Evolutionary conservation across 1,139 yeast genomes (phyloP), one percentile per base, ranked within the genome.

Genomic region (Meyerozyma athensensis): DNA sequence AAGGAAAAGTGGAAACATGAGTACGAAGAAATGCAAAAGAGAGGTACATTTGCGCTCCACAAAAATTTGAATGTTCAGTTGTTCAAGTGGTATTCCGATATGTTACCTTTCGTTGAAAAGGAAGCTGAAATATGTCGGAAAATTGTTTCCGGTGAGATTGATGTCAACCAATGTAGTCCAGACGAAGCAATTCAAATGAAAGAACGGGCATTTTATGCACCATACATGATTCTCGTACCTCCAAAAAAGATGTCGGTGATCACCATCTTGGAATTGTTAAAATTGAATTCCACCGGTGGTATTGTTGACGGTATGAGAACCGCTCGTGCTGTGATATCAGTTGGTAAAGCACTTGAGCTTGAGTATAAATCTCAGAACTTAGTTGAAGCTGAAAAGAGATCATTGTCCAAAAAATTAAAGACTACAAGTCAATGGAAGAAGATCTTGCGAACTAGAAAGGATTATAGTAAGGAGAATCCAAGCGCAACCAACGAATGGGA

Each of bases 1-100:
- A 79, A 75, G 45, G 86, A 81, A 52, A 83, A 85, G 56, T 92
- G 97, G 97, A 81, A 78, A 53, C 82, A 81, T 49, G 92, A 83
- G 47, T 83, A 77, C 50, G 94, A 86, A 50, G 81, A 77, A 41
- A 69, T 82, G 57, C 76, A 75, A 43, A 75, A 72, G 36, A 68
- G 82, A 48, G 89, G 90, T n/a, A 76, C 69, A 7, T 46, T 79
- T 32, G 60, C 78, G 19, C 62, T 81, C 35, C 72, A 77, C 38
- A 75, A 77, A 43, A 73, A 78, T 5, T 64, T 90, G 37, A 89
- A 86, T 44, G 82, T 80, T 2, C 78, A 81, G 47, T 63, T 92
- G 30, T 92, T 87, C 75, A 78, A 77, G 44, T 92, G 97, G 86
- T 74, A 77, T 49, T 71, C 74, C 39, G 79, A 77, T 35, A 68